Conservation (phyloP, 1,284 basidiomycete genomes). For the Pascua sp. region DNA sequence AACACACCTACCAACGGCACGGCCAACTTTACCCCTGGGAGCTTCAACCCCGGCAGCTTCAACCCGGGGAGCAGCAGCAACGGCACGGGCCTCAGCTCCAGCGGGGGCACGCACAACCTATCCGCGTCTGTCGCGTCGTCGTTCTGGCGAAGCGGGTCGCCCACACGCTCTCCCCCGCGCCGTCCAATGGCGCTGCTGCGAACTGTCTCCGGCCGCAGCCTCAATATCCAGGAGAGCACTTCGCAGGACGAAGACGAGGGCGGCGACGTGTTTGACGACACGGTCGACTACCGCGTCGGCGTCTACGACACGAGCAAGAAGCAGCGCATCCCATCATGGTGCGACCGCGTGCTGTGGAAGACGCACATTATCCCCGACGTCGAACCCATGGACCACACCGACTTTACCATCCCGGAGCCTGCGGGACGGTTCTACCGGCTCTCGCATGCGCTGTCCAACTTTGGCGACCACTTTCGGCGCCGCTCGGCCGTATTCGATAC, state of each 20-base stretch:
- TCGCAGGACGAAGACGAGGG: slow-evolving; percentile 8
- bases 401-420: not conserved
- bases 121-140: not conserved
- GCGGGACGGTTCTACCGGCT: slow-evolving; percentile 24
- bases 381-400: slow-evolving; percentile 1
- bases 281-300: slow-evolving; percentile 43
- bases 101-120: no score
- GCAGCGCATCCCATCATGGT: slow-evolving; percentile 54
- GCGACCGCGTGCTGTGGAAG: slow-evolving; percentile 51
- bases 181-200: slow-evolving; percentile 23
- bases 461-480: slow-evolving; percentile 31
- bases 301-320: slow-evolving; percentile 54
- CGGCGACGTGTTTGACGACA: slow-evolving; percentile 29
- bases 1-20: no score
- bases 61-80: no score
- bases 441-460: slow-evolving; percentile 30
- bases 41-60: no score
- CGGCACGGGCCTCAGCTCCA: no score
- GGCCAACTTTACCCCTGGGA: no score
- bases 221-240: not conserved
- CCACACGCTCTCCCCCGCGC: not conserved
- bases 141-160: not conserved
- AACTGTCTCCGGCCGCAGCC: slow-evolving; percentile 28
- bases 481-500: slow-evolving; percentile 7
- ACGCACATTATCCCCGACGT: slow-evolving; percentile 37